Evolutionary conservation across 2,329 filamentous ascomycete species (phyloP), one percentile per base, ranked within the genome.

Genomic region (Trichoderma sp.): DNA sequence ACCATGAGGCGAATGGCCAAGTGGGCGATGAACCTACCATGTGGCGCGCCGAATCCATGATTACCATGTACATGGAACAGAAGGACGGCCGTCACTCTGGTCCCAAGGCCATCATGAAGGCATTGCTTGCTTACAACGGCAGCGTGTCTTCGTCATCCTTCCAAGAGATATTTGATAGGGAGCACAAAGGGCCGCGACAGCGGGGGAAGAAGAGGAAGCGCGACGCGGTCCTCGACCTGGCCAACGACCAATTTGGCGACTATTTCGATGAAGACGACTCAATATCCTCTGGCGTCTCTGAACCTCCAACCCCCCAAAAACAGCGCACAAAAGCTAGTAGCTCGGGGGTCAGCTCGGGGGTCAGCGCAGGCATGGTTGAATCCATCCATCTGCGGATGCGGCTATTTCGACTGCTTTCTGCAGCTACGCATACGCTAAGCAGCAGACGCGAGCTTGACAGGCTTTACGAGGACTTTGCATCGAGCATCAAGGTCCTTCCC

Each of bases 161-260:
- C 76, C 84, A 84, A 3, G 90, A 93, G 76, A 82, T 95, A 4
- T 95, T 92, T 82, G 84, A 86, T 26, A 88, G 88, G 67, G 93
- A 95, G 82, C 74, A 80, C 76, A 63, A 84, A 81, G 73, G 82
- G 76, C 73, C 83, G 76, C 77, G 75, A 60, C 82, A 81, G 67
- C 77, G 80, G 28, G 79, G 80, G 21, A 86, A 83, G 72, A 88
- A 89, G 75, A 82, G 87, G 24, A 88, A 88, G 74, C 80, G 84
- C 39, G 81, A 81, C 3, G 75, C 80, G 26, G 80, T 80, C 32
- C 81, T 90, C 9, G 87, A 91, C 71, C 79, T 91, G 7, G 87
- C 90, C 15, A 88, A 90, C 32, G 85, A 87, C 56, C 83, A 89
- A 68, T 89, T 87, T 70, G 89, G 86, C 14, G 87, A 90, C 74